These are phyloP conservation scores for Populus hybrid DNA, from an alignment of 441 rosid species.

Conservation along the genomic window DNA sequence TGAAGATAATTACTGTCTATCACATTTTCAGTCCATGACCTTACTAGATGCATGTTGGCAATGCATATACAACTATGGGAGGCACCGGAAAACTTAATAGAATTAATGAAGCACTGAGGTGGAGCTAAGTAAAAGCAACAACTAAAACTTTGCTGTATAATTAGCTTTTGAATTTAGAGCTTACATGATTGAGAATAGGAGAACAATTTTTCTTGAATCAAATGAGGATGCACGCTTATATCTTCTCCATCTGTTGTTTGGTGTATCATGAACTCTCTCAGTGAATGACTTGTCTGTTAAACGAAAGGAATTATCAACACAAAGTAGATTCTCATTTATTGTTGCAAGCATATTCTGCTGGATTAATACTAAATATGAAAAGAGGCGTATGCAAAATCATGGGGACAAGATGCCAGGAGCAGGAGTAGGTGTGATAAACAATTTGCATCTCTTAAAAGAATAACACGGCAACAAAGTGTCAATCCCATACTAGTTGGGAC, in stretches of 20 bases:
- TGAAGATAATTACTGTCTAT: background rate
- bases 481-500: background rate
- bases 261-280: slow-evolving; percentile 65
- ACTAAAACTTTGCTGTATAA: background rate
- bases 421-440: background rate
- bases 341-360: background rate
- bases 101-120: background rate
- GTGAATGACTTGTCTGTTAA: slow-evolving; percentile 55
- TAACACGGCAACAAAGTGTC: background rate
- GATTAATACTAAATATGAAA: background rate
- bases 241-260: slow-evolving; percentile 84
- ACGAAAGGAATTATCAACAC: background rate
- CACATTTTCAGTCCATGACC: background rate
- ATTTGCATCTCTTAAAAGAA: background rate
- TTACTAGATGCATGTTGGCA: background rate
- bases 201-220: slow-evolving; percentile 84
- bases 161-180: slow-evolving; percentile 25
- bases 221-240: slow-evolving; percentile 78
- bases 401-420: background rate
- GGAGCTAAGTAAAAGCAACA: background rate
- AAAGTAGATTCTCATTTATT: background rate
- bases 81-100: background rate
- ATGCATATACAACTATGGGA: background rate
- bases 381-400: background rate
- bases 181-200: slow-evolving; percentile 88